Conservation (phyloP, 495 filamentous ascomycete genomes). For the Penicillium soppii region DNA sequence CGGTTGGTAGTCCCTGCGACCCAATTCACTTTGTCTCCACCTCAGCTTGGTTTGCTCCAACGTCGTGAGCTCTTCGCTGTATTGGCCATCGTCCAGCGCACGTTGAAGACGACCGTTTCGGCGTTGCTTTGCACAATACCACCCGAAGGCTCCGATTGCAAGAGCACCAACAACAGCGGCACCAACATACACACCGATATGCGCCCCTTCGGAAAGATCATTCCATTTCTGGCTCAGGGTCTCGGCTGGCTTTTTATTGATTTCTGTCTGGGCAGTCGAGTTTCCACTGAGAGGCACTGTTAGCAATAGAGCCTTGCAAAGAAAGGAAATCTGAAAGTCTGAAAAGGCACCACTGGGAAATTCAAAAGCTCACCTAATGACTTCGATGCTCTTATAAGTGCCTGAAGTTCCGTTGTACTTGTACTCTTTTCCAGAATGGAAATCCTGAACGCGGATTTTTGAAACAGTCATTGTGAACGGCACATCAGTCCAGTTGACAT, state of each 20-base stretch:
- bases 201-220: constrained; percentile 49
- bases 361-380: constrained; percentile 48
- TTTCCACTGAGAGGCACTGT: constrained; percentile 41
- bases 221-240: constrained; percentile 55
- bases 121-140: constrained; percentile 17
- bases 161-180: constrained; percentile 8
- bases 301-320: constrained; percentile 39
- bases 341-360: too few relatives aligned
- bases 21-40: constrained; percentile 17
- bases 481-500: constrained; percentile 55
- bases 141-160: constrained; percentile 5
- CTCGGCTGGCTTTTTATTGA: constrained; percentile 31
- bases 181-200: constrained; percentile 33
- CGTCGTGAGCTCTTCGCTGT: constrained; percentile 4
- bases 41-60: constrained; percentile 9
- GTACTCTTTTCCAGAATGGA: constrained; percentile 35
- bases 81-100: constrained; percentile 14
- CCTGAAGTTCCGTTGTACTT: constrained; percentile 32
- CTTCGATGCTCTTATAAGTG: constrained; percentile 32
- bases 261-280: constrained; percentile 48
- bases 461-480: constrained; percentile 68
- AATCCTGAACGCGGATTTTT: constrained; percentile 35
- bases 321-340: too few relatives aligned
- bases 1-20: constrained; percentile 10
- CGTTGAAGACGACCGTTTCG: constrained; percentile 17